Evolutionary conservation across 164 flowering plant genomes (phyloP).

Genomic region (Kalanchoe fedtschenkoi): DNA sequence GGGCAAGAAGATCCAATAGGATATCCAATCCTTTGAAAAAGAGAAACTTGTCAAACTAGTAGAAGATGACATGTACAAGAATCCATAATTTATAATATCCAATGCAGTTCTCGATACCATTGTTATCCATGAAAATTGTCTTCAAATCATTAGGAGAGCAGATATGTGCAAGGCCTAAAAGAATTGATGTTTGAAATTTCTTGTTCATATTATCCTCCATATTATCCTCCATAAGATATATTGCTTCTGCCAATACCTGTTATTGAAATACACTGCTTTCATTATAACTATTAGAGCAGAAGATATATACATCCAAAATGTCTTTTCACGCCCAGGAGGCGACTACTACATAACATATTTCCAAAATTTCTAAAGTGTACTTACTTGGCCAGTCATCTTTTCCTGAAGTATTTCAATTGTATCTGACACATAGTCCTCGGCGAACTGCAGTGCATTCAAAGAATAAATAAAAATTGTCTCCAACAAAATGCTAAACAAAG

Average conservation of each 20-base stretch:
- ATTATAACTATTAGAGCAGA: no score
- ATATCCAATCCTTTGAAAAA: constrained; percentile 38
- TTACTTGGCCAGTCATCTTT: constrained; percentile 58
- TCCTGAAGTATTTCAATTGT: constrained; percentile 63
- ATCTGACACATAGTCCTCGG: constrained; percentile 64
- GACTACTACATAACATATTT: no score
- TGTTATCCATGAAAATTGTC: constrained; percentile 44
- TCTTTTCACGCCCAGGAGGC: no score
- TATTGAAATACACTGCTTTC: background rate
- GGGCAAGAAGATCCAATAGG: constrained; percentile 49
- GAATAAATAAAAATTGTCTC: background rate
- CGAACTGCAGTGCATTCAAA: constrained; percentile 25
- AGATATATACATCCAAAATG: no score
- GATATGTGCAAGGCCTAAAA: constrained; percentile 65
- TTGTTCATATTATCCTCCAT: no score
- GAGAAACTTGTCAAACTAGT: background rate
- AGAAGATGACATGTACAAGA: background rate
- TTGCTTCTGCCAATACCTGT: constrained; percentile 47
- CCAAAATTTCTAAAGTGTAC: constrained; percentile 8
- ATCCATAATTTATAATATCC: no score
- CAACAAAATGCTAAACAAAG: background rate
- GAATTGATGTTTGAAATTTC: constrained; percentile 43
- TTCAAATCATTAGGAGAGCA: constrained; percentile 51
- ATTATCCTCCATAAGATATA: constrained; percentile 49
- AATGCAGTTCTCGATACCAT: constrained; percentile 24